Percentiles rank a stretch among this genome's conserved stretches.
Conservation (phyloP, 371 early-diverging fungal species). For the Dichotomocladium elegans region DNA sequence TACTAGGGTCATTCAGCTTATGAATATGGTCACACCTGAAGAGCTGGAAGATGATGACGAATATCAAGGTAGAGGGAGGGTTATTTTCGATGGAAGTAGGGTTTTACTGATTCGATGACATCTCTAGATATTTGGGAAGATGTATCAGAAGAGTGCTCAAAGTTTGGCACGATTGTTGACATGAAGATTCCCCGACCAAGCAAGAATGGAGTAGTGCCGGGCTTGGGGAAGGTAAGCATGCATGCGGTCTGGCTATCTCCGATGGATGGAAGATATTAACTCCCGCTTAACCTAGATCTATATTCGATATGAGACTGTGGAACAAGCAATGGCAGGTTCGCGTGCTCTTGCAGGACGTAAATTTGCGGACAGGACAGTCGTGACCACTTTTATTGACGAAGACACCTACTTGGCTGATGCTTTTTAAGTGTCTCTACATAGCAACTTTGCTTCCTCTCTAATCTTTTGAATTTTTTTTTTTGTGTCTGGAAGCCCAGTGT, state of each 20-base stretch:
- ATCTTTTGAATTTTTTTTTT: no score
- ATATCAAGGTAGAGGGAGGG: slow-evolving; percentile 70
- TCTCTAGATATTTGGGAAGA: slow-evolving; percentile 85
- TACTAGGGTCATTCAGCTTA: slow-evolving; percentile 77
- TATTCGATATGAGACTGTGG: slow-evolving; percentile 65
- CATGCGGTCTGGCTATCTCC: background rate
- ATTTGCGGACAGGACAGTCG: slow-evolving; percentile 91
- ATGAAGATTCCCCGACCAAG: slow-evolving; percentile 86
- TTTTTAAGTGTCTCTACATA: no score
- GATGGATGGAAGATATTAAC: background rate
- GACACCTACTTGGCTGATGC: slow-evolving; percentile 60
- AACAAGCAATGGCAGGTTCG: slow-evolving; percentile 67
- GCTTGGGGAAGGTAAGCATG: slow-evolving; percentile 78
- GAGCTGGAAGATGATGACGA: slow-evolving; percentile 88
- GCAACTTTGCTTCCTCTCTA: no score
- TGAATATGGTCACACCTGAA: slow-evolving; percentile 93
- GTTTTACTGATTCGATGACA: background rate
- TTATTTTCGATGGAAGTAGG: background rate
- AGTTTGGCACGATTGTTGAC: slow-evolving; percentile 78
- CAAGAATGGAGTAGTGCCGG: slow-evolving; percentile 50
- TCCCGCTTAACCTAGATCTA: slow-evolving; percentile 61
- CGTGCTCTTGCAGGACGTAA: slow-evolving; percentile 90
- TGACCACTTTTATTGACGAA: slow-evolving; percentile 81
- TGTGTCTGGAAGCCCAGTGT: no score
- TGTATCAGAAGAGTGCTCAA: slow-evolving; percentile 85